Base-by-base conservation (phyloP, 2,329 filamentous ascomycete genomes). In the Trichothecium roseum region DNA sequence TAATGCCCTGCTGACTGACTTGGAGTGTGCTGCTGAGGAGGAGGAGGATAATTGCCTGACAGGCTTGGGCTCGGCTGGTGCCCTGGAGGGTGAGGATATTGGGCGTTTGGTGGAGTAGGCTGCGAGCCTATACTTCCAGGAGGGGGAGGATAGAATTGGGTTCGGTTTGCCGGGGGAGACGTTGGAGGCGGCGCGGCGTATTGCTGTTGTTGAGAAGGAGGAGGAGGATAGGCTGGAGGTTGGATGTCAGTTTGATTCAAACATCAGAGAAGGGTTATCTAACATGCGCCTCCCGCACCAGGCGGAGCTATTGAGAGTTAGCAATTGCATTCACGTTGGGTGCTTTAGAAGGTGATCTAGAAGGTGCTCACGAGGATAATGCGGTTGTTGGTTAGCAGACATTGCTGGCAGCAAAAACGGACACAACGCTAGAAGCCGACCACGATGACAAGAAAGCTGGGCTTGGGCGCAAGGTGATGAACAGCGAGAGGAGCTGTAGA, bases 171-270 rank as follows among this genome's bases (percentile, higher is more conserved):
- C 3, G 66, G 64, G 33, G 66, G 61, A 16, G 67, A 69, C 5
- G 58, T 62, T 20, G 66, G 64, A 14, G 66, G 66, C 16, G 66
- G 66, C 32, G 59, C 56, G 31, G 64, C 63, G 45, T 66, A 69
- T 41, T 57, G 60, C 34, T 60, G 60, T n/a, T 37, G 34, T 22
- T 38, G 35, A 4, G 27, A 28, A 26, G 40, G 37, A 30, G 34
- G 34, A 14, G 37, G 24, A 32, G 34, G 31, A n/a, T 32, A 32
- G 28, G 20, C 35, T 34, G 10, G 6, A 10, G 10, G 20, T 24
- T 24, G 6, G 6, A 6, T 10, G 18, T 22, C 27, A 35, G 22
- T 17, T 13, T 15, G 14, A 16, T 26, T 35, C 7, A 17, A 18
- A 18, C 26, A 20, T 30, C 28, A 28, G 22, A 10, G n/a, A 29